Evolutionary conservation across 768 basidiomycete genomes (phyloP), one percentile per base, ranked within the genome.

Genomic region (Phlegmacium glaucopus): DNA sequence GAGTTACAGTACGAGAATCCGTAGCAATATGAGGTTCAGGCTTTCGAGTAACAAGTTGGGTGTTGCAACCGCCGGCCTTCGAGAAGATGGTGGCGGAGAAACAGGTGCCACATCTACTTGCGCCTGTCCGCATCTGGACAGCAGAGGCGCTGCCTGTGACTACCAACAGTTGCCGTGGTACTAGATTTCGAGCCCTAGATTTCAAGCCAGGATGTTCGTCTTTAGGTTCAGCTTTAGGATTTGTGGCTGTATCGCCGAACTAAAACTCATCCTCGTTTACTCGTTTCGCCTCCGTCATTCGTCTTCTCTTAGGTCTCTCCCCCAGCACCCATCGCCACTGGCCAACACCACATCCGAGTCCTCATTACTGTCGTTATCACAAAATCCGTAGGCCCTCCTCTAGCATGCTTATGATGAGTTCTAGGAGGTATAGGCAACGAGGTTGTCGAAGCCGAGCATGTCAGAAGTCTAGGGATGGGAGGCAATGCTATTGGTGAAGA

Each of bases 381-480:
- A 70, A n/a, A 75, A 73, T 0, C 66, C 40, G 71, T 61, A 16
- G 75, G 72, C 6, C 68, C 59, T 32, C 70, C 70, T 46, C 74
- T 64, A 47, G 71, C 74, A 15, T 71, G 72, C 51, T 75, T 82
- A 48, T 77, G 70, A 41, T 67, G 71, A 7, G 83, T 85, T 25
- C 78, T 67, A 0, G 84, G 85, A 17, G 84, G 84, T 0, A 84
- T 87, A 29, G 82, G 83, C 17, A 87, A 70, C 4, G 82, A 82
- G 26, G 77, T 79, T 35, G 79, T 72, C 13, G 84, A 86, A 17
- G 82, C 79, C 13, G 81, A 81, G 16, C 83, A 79, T 63, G 84
- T 84, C 40, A 83, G 67, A 12, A 71, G 67, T 34, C 69, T 72
- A 32, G 64, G 62, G 16, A 59, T 41, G 13, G 61, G 62, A 12